Evolutionary conservation across 352 stramenopile genomes (phyloP).

Genomic region (Globisporangium mamillatum): DNA sequence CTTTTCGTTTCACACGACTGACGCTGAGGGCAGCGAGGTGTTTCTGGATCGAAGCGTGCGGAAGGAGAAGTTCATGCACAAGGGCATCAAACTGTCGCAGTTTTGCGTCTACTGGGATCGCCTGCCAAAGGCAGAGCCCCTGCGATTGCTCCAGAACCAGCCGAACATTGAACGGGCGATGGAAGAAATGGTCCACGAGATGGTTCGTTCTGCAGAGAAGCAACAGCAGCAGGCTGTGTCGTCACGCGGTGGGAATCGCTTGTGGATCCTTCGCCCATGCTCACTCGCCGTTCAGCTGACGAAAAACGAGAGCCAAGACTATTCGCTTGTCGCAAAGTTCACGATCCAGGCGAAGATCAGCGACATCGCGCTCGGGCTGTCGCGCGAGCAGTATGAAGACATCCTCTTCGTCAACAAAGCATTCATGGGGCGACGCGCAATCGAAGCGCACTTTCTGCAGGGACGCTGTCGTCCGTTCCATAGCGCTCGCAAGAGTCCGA

Average conservation of each 20-base stretch:
- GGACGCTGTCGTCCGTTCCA: slow-evolving; percentile 59
- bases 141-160: slow-evolving; percentile 35
- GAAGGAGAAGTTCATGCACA: slow-evolving; percentile 52
- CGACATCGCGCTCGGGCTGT: slow-evolving; percentile 47
- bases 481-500: slow-evolving; percentile 27
- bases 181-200: slow-evolving; percentile 45
- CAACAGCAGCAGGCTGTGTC: not conserved
- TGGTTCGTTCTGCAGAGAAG: slow-evolving; percentile 19
- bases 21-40: slow-evolving; percentile 54
- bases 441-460: slow-evolving; percentile 69
- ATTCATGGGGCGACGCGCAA: slow-evolving; percentile 52
- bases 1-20: slow-evolving; percentile 73
- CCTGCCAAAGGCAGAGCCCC: slow-evolving; percentile 20
- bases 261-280: slow-evolving; percentile 58
- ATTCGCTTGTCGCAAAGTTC: slow-evolving; percentile 63
- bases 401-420: slow-evolving; percentile 69
- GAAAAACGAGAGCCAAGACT: slow-evolving; percentile 79
- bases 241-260: not conserved
- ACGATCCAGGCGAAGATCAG: slow-evolving; percentile 52
- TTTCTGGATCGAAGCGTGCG: slow-evolving; percentile 61
- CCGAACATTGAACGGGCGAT: slow-evolving; percentile 38
- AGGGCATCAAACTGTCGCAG: slow-evolving; percentile 49
- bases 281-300: slow-evolving; percentile 60
- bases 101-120: slow-evolving; percentile 73
- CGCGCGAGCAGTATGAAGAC: slow-evolving; percentile 80